Evolutionary conservation across 2,329 filamentous ascomycete genomes (phyloP).

Genomic region (Macrophomina tecta): DNA sequence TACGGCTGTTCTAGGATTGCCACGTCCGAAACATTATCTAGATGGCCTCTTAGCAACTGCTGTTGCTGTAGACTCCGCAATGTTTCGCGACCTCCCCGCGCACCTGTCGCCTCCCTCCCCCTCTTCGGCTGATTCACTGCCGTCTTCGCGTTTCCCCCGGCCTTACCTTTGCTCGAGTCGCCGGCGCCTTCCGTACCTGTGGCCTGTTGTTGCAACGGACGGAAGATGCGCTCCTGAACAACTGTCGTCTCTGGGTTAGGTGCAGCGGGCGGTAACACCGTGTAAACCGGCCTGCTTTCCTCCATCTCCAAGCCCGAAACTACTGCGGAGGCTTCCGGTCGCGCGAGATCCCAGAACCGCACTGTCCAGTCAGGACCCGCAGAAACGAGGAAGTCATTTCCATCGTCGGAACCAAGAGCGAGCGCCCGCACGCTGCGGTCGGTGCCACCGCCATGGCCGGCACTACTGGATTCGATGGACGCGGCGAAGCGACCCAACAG

Average conservation of each 20-base stretch:
- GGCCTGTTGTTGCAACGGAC: constrained; percentile 14
- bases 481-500: constrained; percentile 78
- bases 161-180: constrained; percentile 8
- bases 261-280: constrained; percentile 14
- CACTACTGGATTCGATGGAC: constrained; percentile 53
- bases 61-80: constrained; percentile 76
- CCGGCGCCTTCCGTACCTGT: background rate
- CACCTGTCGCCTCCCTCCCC: constrained; percentile 6
- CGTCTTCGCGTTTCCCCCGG: background rate
- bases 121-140: constrained; percentile 6
- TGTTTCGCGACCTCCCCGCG: constrained; percentile 20
- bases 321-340: constrained; percentile 77
- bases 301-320: constrained; percentile 73
- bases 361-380: constrained; percentile 90
- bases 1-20: constrained; percentile 88
- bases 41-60: constrained; percentile 80
- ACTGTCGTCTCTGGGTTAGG: constrained; percentile 27
- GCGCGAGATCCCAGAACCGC: constrained; percentile 88
- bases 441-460: constrained; percentile 43
- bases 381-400: constrained; percentile 81
- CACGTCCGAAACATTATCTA: constrained; percentile 87
- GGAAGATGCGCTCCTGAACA: constrained; percentile 21
- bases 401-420: constrained; percentile 73
- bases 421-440: constrained; percentile 78
- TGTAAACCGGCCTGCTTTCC: constrained; percentile 32